These are phyloP conservation scores for Colletotrichum sp. DNA, from an alignment of 2,329 filamentous ascomycete species.

Conservation along the genomic window DNA sequence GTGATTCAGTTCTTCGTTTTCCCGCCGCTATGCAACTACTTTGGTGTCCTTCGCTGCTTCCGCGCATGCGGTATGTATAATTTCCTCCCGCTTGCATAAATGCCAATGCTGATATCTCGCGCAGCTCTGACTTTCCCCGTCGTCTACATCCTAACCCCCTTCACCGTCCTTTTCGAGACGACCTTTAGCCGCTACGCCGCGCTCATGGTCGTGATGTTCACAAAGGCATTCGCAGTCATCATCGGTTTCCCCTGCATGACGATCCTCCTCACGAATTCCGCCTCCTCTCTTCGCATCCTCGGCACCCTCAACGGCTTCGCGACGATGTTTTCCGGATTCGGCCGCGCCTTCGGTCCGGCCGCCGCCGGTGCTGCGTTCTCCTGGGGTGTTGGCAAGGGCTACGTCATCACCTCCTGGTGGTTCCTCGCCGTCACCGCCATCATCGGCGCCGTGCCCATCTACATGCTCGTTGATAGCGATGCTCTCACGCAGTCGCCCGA, in stretches of 20 bases:
- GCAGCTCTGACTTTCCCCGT: slow-evolving; percentile 71
- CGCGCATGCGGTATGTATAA: slow-evolving; percentile 59
- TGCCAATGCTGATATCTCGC: neutral
- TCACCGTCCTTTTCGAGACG: slow-evolving; percentile 68
- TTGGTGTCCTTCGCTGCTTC: slow-evolving; percentile 78
- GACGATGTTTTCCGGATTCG: slow-evolving; percentile 81
- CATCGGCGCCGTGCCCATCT: slow-evolving; percentile 74
- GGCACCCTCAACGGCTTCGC: slow-evolving; percentile 93
- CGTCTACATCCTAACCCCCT: slow-evolving; percentile 83
- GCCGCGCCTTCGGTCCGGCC: slow-evolving; percentile 80
- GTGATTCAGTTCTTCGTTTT: slow-evolving; percentile 87
- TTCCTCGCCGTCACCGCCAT: slow-evolving; percentile 68
- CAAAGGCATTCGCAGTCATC: slow-evolving; percentile 78
- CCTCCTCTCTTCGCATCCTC: slow-evolving; percentile 82
- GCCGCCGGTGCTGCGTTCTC: slow-evolving; percentile 76
- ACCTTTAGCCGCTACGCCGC: slow-evolving; percentile 56
- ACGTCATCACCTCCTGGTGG: slow-evolving; percentile 84
- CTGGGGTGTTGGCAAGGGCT: slow-evolving; percentile 76
- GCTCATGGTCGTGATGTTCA: slow-evolving; percentile 72
- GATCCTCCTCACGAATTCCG: slow-evolving; percentile 88
- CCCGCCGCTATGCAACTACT: slow-evolving; percentile 73
- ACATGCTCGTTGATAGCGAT: slow-evolving; percentile 76
- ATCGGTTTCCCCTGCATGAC: slow-evolving; percentile 90
- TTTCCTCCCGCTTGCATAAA: neutral
- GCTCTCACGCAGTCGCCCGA: slow-evolving; percentile 56